Evolutionary conservation across 2,329 filamentous ascomycete genomes (phyloP).

Genomic region (Epichloe brachyelytri): DNA sequence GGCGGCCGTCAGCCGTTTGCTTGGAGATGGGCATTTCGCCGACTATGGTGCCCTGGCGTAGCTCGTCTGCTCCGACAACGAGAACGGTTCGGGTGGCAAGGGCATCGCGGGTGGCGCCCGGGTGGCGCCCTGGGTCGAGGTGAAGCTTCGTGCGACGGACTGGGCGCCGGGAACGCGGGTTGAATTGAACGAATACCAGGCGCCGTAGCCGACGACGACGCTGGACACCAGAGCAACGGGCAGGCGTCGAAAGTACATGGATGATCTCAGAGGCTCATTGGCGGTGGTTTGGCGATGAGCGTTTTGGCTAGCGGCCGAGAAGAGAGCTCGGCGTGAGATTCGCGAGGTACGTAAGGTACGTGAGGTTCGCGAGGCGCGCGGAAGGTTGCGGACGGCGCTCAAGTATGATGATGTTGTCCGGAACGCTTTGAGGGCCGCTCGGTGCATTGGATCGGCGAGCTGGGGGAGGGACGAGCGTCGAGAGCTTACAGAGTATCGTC

Average conservation of each 20-base stretch:
- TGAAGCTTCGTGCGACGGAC: conserved; percentile 28
- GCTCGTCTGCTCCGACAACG: conserved; percentile 78
- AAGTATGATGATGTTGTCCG: conserved; percentile 56
- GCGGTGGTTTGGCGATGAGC: conserved; percentile 24
- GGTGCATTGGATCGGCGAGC: conserved; percentile 49
- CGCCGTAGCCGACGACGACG: conserved; percentile 57
- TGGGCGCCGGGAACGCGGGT: conserved; percentile 20
- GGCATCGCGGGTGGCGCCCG: conserved; percentile 23
- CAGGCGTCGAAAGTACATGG: conserved; percentile 63
- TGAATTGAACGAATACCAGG: conserved; percentile 58
- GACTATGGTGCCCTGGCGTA: conserved; percentile 77
- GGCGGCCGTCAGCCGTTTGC: conserved; percentile 68
- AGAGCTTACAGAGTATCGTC: neutral
- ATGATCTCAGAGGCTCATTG: conserved; percentile 45
- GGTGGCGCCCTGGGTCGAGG: conserved; percentile 21
- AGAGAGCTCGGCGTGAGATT: conserved; percentile 25
- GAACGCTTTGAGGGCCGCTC: conserved; percentile 53
- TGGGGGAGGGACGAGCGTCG: neutral
- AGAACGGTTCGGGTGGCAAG: conserved; percentile 54
- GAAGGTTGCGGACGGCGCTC: conserved; percentile 44
- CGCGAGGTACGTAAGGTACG: conserved; percentile 13
- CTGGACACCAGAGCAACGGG: conserved; percentile 55
- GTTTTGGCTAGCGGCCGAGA: conserved; percentile 13
- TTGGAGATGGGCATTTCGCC: conserved; percentile 83
- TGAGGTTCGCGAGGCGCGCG: conserved; percentile 25